A percentile compares a stretch with the other conserved stretches of the same genome.
phyloP scores from a whole-genome alignment of 1,284 basidiomycete genomes.

The Ganoderma meredithae region DNA sequence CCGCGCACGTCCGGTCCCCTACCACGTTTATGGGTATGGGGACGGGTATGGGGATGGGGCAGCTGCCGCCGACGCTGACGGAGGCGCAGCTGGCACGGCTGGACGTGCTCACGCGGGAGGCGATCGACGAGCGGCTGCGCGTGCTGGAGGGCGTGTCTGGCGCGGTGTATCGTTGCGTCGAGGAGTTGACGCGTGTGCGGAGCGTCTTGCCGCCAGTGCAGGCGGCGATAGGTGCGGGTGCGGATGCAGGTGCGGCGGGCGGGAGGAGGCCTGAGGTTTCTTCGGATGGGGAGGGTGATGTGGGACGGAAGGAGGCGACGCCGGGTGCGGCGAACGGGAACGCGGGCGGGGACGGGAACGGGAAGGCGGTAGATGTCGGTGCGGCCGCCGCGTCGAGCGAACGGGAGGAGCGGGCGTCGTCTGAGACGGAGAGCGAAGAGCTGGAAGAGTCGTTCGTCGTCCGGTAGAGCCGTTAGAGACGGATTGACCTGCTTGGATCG shows the following conservation, averaged over 20 bases:
- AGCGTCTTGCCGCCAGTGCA: constrained; percentile 63
- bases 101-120: constrained; percentile 74
- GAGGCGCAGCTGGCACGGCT: constrained; percentile 66
- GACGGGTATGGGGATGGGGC: constrained; percentile 35
- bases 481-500: background rate
- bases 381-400: constrained; percentile 6
- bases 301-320: background rate
- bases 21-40: background rate
- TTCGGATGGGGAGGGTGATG: background rate
- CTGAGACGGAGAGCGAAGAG: constrained; percentile 1
- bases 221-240: background rate
- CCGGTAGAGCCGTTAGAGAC: background rate
- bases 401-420: constrained; percentile 6
- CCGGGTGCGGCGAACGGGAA: background rate
- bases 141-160: constrained; percentile 79
- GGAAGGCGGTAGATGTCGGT: background rate
- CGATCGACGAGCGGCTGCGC: constrained; percentile 83
- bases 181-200: constrained; percentile 78
- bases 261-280: too few species aligned
- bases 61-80: constrained; percentile 58
- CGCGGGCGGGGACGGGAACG: background rate
- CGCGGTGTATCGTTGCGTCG: constrained; percentile 72
- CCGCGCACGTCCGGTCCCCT: too few species aligned
- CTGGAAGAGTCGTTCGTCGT: background rate
- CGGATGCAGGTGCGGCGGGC: too few species aligned